phyloP scores from a whole-genome alignment of 805 yeast species.

The Zygoascus biomembranicola region DNA sequence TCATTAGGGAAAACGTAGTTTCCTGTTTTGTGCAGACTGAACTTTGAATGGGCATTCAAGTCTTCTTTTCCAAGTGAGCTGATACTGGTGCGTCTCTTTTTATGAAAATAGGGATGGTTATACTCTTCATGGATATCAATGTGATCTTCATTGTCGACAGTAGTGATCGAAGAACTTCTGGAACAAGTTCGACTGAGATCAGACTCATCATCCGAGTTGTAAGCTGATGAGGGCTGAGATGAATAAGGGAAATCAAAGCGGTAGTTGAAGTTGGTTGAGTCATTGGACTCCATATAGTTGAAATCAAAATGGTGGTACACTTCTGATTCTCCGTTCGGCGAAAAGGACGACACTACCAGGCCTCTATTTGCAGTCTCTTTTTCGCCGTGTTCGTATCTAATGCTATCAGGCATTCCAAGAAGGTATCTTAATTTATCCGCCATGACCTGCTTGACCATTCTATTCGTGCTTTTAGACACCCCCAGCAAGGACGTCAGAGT shows the following conservation, averaged over 20 bases:
- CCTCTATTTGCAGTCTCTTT: neutral
- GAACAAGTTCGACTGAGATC: neutral
- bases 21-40: neutral
- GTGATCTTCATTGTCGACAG: neutral
- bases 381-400: neutral
- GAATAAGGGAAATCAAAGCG: slow-evolving; percentile 2
- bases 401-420: neutral
- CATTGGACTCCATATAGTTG: slow-evolving; percentile 9
- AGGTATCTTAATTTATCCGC: slow-evolving; percentile 3
- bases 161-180: neutral
- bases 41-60: slow-evolving; percentile 10
- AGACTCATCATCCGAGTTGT: slow-evolving; percentile 1
- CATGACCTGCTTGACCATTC: slow-evolving; percentile 6
- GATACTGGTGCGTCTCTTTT: neutral
- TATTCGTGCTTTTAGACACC: slow-evolving; percentile 7
- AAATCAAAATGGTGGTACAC: slow-evolving; percentile 3
- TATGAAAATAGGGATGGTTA: neutral
- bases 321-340: slow-evolving; percentile 3
- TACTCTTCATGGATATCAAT: neutral
- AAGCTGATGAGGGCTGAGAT: slow-evolving; percentile 5
- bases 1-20: neutral
- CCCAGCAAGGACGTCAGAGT: slow-evolving; percentile 6
- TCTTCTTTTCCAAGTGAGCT: neutral
- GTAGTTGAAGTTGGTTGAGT: slow-evolving; percentile 4
- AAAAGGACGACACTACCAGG: slow-evolving; percentile 1